Conservation (phyloP, 768 basidiomycete species). For the Crassisporium funariophilum region DNA sequence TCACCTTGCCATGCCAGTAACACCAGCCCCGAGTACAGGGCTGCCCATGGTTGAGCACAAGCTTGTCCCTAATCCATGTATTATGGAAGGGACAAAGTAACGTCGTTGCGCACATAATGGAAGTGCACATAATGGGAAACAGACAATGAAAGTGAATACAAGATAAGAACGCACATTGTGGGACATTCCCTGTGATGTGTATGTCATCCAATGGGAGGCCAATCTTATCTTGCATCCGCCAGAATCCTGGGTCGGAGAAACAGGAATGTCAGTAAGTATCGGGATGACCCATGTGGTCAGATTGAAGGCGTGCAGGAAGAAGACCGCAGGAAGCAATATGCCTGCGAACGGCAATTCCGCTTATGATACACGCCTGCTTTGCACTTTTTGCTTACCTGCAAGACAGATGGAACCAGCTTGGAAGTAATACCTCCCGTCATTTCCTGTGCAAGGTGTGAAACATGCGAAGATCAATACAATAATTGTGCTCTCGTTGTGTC, state of each 20-base stretch:
- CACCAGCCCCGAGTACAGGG: conserved; percentile 7
- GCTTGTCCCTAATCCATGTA: too few relatives aligned
- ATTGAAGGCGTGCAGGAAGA: not conserved
- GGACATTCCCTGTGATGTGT: conserved; percentile 69
- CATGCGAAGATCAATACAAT: conserved; percentile 1
- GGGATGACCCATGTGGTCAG: not conserved
- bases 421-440: conserved; percentile 72
- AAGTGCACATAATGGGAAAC: not conserved
- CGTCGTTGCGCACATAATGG: not conserved
- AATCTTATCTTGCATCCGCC: conserved; percentile 78
- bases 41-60: too few relatives aligned
- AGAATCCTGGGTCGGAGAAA: conserved; percentile 53
- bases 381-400: conserved; percentile 44
- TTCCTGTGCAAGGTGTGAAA: conserved; percentile 38
- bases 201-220: conserved; percentile 74
- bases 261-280: conserved; percentile 7
- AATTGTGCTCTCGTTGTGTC: too few relatives aligned
- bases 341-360: not conserved
- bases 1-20: too few relatives aligned
- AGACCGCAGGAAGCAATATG: not conserved
- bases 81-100: not conserved
- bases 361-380: not conserved
- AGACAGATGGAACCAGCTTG: conserved; percentile 72
- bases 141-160: conserved; percentile 1
- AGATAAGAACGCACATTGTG: conserved; percentile 55